These are phyloP conservation scores for Akanthomyces muscarius DNA, from an alignment of 2,329 filamentous ascomycete species.

Conservation along the genomic window DNA sequence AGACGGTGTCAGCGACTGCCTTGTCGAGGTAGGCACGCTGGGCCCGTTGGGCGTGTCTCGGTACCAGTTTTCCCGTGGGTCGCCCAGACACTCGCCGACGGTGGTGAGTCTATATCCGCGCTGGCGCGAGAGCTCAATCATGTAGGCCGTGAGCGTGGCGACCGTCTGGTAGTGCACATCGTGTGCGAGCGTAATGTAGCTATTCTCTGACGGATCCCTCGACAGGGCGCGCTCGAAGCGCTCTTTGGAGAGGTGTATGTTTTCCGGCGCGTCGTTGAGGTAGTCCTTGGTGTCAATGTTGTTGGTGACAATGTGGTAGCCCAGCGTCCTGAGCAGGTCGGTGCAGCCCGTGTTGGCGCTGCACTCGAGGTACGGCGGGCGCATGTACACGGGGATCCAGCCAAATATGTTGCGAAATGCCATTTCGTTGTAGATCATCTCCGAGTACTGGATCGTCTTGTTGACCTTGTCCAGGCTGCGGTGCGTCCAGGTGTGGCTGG, in stretches of 20 bases:
- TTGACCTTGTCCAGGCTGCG: slow-evolving; percentile 36
- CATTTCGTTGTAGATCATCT: slow-evolving; percentile 44
- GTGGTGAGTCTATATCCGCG: slow-evolving; percentile 47
- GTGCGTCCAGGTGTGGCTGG: slow-evolving; percentile 46
- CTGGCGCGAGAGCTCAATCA: slow-evolving; percentile 37
- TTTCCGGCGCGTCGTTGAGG: slow-evolving; percentile 45
- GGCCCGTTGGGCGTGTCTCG: slow-evolving; percentile 28
- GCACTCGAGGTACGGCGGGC: slow-evolving; percentile 44
- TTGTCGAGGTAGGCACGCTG: slow-evolving; percentile 18
- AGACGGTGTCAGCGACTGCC: slow-evolving; percentile 18
- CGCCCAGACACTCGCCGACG: slow-evolving; percentile 54
- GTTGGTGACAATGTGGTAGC: slow-evolving; percentile 54
- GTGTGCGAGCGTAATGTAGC: slow-evolving; percentile 51
- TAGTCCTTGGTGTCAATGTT: slow-evolving; percentile 61
- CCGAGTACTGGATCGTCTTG: slow-evolving; percentile 30
- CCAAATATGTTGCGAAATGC: slow-evolving; percentile 40
- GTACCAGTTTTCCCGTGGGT: slow-evolving; percentile 51
- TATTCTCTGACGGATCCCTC: slow-evolving; percentile 23
- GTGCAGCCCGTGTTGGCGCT: slow-evolving; percentile 36
- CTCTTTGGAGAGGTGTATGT: slow-evolving; percentile 45
- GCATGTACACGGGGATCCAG: slow-evolving; percentile 41
- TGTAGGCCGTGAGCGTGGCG: slow-evolving; percentile 37
- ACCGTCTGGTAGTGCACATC: slow-evolving; percentile 49
- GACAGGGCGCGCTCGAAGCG: slow-evolving; percentile 36
- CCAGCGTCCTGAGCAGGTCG: slow-evolving; percentile 35